phyloP scores from a whole-genome alignment of 1,284 basidiomycete species.

The Omphalotus olearius region DNA sequence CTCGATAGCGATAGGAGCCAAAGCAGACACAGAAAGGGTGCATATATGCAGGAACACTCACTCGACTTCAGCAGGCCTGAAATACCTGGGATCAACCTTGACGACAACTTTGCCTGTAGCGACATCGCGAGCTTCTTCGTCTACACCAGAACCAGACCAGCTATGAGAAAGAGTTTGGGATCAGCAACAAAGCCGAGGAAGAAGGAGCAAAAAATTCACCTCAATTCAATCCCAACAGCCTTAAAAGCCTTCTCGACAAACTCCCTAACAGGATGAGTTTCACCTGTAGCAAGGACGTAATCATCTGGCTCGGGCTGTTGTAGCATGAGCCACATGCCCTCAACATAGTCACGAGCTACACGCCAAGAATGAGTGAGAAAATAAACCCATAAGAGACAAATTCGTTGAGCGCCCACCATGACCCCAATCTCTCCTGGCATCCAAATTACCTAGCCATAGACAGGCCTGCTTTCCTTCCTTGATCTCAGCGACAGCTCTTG shows the following conservation, averaged over 20 bases:
- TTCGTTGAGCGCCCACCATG: slow-evolving; percentile 58
- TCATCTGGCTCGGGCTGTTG: slow-evolving; percentile 80
- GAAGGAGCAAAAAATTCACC: slow-evolving; percentile 34
- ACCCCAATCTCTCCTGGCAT: slow-evolving; percentile 92
- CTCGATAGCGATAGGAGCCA: background rate
- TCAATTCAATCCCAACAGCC: slow-evolving; percentile 60
- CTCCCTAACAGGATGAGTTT: slow-evolving; percentile 88
- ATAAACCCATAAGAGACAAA: slow-evolving; percentile 3
- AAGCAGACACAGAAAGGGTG: background rate
- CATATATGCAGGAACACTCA: slow-evolving; percentile 35
- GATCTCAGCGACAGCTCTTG: slow-evolving; percentile 87
- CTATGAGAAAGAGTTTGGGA: slow-evolving; percentile 30
- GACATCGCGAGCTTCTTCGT: slow-evolving; percentile 71
- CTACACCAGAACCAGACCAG: slow-evolving; percentile 72
- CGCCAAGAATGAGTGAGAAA: background rate
- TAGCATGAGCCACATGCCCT: slow-evolving; percentile 95
- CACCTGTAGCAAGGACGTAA: slow-evolving; percentile 89
- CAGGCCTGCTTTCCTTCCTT: slow-evolving; percentile 80
- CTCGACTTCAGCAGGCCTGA: slow-evolving; percentile 93
- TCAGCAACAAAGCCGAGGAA: background rate
- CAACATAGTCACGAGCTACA: slow-evolving; percentile 82
- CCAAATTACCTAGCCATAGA: slow-evolving; percentile 87
- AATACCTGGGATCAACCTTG: slow-evolving; percentile 77
- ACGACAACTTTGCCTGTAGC: slow-evolving; percentile 70
- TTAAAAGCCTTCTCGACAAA: slow-evolving; percentile 84